These are phyloP conservation scores for Cytospora piceicola DNA, from an alignment of 2,329 filamentous ascomycete genomes.

Conservation along the genomic window DNA sequence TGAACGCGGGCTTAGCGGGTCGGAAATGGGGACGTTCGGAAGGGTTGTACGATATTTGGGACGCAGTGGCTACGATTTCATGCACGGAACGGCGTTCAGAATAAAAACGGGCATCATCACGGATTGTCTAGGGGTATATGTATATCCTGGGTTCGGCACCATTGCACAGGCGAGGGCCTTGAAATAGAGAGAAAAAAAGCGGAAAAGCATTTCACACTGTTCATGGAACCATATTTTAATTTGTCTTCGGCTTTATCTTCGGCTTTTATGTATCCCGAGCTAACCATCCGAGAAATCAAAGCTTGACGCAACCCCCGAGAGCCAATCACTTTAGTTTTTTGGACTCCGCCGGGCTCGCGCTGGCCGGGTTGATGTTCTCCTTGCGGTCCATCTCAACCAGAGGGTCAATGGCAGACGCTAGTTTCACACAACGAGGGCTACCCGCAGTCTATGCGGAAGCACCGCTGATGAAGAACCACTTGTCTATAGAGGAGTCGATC, in stretches of 20 bases:
- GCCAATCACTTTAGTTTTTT: constrained; percentile 11
- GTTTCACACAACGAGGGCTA: constrained; percentile 26
- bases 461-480: constrained; percentile 99
- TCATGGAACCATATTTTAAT: background rate
- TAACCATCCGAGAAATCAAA: background rate
- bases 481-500: constrained; percentile 96
- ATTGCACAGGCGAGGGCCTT: background rate
- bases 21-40: background rate
- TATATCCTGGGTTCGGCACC: constrained; percentile 5
- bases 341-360: background rate
- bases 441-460: constrained; percentile 69
- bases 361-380: background rate
- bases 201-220: background rate
- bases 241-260: constrained; percentile 1
- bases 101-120: background rate
- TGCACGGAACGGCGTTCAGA: constrained; percentile 27
- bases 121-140: background rate
- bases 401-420: constrained; percentile 14
- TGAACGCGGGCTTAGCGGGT: too few relatives aligned
- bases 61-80: constrained; percentile 1
- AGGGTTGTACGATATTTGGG: constrained; percentile 3
- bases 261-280: constrained; percentile 17
- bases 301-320: constrained; percentile 7
- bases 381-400: background rate
- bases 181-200: background rate